Evolutionary conservation across 1,284 basidiomycete species (phyloP).

Genomic region (Thecaphora thlaspeos): DNA sequence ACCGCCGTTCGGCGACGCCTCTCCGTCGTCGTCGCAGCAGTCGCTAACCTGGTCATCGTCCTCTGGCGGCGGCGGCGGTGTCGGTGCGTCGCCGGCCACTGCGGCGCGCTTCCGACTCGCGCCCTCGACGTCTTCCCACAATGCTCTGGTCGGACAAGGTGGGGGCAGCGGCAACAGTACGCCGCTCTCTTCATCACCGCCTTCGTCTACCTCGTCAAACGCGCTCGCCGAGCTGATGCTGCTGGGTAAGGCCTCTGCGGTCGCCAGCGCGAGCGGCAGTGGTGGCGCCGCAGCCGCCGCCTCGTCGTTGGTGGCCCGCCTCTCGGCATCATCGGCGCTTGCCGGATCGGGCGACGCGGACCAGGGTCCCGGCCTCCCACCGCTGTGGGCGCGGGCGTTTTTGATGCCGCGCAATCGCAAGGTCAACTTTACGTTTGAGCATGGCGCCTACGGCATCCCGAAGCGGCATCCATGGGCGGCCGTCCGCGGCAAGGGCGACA

Average conservation of each 20-base stretch:
- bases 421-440: slow-evolving; percentile 38
- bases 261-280: slow-evolving; percentile 12
- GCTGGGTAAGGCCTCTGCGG: slow-evolving; percentile 7
- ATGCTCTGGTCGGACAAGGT: slow-evolving; percentile 15
- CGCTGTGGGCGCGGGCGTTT: slow-evolving; percentile 27
- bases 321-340: too few relatives aligned
- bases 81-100: slow-evolving; percentile 2
- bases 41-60: slow-evolving; percentile 23
- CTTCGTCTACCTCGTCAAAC: slow-evolving; percentile 12
- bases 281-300: slow-evolving; percentile 7
- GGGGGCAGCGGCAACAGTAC: slow-evolving; percentile 23
- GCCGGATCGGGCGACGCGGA: too few relatives aligned
- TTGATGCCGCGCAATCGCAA: slow-evolving; percentile 18
- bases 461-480: slow-evolving; percentile 53
- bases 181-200: slow-evolving; percentile 16
- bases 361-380: slow-evolving; percentile 7
- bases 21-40: neutral
- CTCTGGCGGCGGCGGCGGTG: slow-evolving; percentile 9
- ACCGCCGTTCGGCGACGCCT: too few relatives aligned
- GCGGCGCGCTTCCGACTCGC: slow-evolving; percentile 17
- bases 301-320: slow-evolving; percentile 3
- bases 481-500: slow-evolving; percentile 43
- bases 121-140: slow-evolving; percentile 19
- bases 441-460: slow-evolving; percentile 61
- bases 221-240: slow-evolving; percentile 12